Evolutionary conservation across 2,329 filamentous ascomycete species (phyloP).

Genomic region (Teratosphaeriaceae sp.): DNA sequence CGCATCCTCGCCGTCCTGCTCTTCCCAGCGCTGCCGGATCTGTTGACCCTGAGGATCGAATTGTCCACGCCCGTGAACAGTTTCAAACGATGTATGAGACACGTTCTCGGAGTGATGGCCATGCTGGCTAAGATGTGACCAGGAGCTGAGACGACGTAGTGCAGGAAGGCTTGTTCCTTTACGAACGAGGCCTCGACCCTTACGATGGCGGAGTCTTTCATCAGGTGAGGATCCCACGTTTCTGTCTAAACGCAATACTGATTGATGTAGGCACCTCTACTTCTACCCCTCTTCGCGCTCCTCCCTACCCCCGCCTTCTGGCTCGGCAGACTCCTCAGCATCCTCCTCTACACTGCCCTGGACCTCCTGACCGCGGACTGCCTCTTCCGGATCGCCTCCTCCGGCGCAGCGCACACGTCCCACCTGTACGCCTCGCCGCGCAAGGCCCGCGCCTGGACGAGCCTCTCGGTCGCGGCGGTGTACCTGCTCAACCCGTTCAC

Average conservation of each 20-base stretch:
- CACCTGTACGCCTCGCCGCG: slow-evolving; percentile 72
- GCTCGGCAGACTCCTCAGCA: slow-evolving; percentile 49
- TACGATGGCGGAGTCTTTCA: slow-evolving; percentile 88
- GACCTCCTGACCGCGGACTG: slow-evolving; percentile 79
- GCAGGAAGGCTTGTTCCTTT: slow-evolving; percentile 93
- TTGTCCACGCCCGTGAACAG: slow-evolving; percentile 95
- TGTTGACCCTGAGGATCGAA: slow-evolving; percentile 87
- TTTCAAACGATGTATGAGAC: slow-evolving; percentile 84
- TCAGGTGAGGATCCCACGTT: slow-evolving; percentile 50
- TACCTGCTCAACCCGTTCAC: slow-evolving; percentile 93
- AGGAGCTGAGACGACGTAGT: slow-evolving; percentile 49
- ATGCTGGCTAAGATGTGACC: slow-evolving; percentile 11
- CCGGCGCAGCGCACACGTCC: slow-evolving; percentile 68
- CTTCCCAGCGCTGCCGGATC: slow-evolving; percentile 76
- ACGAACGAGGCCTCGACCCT: slow-evolving; percentile 91
- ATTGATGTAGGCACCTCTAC: slow-evolving; percentile 64
- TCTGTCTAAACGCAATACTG: no score
- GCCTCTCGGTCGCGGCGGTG: slow-evolving; percentile 70
- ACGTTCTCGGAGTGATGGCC: background rate
- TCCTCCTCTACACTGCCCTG: slow-evolving; percentile 71
- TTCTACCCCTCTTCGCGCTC: slow-evolving; percentile 85
- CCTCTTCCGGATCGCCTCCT: slow-evolving; percentile 71
- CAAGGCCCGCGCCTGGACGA: slow-evolving; percentile 66
- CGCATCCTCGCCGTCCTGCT: slow-evolving; percentile 71
- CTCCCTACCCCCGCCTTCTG: slow-evolving; percentile 63